Evolutionary conservation across 2,329 filamentous ascomycete genomes (phyloP).

Genomic region (Stachybotrys chartarum): DNA sequence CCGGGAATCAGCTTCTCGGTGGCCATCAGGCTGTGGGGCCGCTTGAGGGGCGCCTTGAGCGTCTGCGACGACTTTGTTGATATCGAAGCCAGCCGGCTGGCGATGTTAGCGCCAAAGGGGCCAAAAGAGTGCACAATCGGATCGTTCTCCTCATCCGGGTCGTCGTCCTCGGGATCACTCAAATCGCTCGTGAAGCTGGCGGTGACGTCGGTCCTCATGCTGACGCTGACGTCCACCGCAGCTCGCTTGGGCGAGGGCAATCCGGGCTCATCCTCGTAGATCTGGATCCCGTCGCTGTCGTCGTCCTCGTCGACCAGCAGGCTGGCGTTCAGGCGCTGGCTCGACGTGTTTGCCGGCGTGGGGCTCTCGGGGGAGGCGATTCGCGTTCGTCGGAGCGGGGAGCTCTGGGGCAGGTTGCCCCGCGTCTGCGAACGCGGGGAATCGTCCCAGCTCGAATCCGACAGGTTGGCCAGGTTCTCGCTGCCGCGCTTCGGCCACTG

Average conservation of each 20-base stretch:
- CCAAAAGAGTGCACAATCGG: slow-evolving; percentile 89
- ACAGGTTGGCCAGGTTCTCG: slow-evolving; percentile 42
- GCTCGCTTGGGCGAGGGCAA: slow-evolving; percentile 24
- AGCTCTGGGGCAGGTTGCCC: slow-evolving; percentile 45
- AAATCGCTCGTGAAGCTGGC: slow-evolving; percentile 52
- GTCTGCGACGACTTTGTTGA: slow-evolving; percentile 57
- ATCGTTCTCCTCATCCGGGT: slow-evolving; percentile 90
- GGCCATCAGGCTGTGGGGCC: slow-evolving; percentile 9
- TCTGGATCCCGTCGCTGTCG: slow-evolving; percentile 46
- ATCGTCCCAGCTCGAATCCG: slow-evolving; percentile 68
- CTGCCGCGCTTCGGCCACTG: slow-evolving; percentile 67
- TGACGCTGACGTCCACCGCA: slow-evolving; percentile 24
- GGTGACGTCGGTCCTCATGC: slow-evolving; percentile 43
- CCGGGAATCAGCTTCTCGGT: slow-evolving; percentile 13
- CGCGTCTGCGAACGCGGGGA: slow-evolving; percentile 32
- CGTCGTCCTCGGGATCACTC: slow-evolving; percentile 53
- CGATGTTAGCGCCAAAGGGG: slow-evolving; percentile 78
- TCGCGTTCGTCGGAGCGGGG: slow-evolving; percentile 51
- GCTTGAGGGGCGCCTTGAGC: slow-evolving; percentile 15
- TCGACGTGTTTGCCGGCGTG: slow-evolving; percentile 38
- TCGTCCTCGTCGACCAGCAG: slow-evolving; percentile 21
- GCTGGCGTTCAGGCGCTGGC: slow-evolving; percentile 37
- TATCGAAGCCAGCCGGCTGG: slow-evolving; percentile 76
- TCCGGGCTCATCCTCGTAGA: slow-evolving; percentile 63
- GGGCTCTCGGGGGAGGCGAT: slow-evolving; percentile 71